These are phyloP conservation scores for Talaromyces albobiverticillius DNA, from an alignment of 2,329 filamentous ascomycete genomes.

Conservation along the genomic window DNA sequence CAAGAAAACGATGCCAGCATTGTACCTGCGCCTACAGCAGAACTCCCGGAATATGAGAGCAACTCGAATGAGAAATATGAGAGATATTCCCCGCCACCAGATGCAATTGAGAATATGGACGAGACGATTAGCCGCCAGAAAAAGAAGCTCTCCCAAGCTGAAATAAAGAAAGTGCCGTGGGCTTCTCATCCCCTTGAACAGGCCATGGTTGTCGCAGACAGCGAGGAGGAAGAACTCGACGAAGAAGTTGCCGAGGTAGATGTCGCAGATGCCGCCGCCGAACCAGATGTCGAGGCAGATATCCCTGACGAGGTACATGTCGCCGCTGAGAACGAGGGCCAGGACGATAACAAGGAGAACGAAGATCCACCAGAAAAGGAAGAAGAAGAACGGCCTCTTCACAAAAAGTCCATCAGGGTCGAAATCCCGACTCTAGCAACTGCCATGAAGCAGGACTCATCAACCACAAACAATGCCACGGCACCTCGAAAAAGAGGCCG, in stretches of 20 bases:
- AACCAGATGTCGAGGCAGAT: neutral
- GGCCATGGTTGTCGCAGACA: slow-evolving; percentile 7
- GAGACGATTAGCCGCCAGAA: slow-evolving; percentile 10
- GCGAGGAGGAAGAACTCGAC: slow-evolving; percentile 4
- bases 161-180: neutral
- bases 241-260: neutral
- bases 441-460: neutral
- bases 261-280: neutral
- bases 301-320: neutral
- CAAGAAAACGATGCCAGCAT: too few relatives aligned
- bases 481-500: slow-evolving; percentile 12
- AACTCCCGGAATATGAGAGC: neutral
- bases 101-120: slow-evolving; percentile 13
- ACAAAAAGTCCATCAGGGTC: slow-evolving; percentile 9
- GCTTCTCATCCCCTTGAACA: neutral
- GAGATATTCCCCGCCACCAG: slow-evolving; percentile 14
- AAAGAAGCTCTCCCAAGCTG: neutral
- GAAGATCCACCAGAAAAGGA: neutral
- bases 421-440: slow-evolving; percentile 12
- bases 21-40: neutral
- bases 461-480: neutral
- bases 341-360: slow-evolving; percentile 6
- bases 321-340: too few relatives aligned
- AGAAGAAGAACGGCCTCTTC: neutral
- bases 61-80: neutral